Evolutionary conservation across 306 rosid species (phyloP), one percentile per base, ranked within the genome.

Genomic region (Betula pendula): DNA sequence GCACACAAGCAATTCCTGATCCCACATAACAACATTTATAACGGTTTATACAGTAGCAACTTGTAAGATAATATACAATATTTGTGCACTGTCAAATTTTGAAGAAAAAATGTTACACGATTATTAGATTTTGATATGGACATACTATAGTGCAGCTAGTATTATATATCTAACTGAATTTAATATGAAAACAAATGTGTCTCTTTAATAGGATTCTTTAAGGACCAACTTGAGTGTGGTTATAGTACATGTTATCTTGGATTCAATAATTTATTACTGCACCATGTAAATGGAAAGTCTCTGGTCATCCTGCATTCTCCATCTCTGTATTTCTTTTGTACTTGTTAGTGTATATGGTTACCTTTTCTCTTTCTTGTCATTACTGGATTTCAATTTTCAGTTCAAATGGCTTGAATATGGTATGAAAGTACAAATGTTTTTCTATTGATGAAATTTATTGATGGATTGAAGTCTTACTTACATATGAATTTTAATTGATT

Each of bases 1-100:
- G 67, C 40, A 66, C 38, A 67, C 68, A 59, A 42, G 59, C 70
- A 44, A 58, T 75, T 75, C 42, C 47, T 82, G 56, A 22, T 78
- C 53, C 29, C 48, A 65, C 45, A 71, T 47, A 29, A 7, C 65
- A 53, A 38, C 31, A 72, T 48, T 63, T 35, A 10, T 35, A 24
- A 19, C 25, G 0, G 47, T 31, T 63, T 16, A 63, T 63, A 22
- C 44, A 8, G 9, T 63, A 15, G 4, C 22, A 35, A 63, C 25
- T 17, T 63, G 19, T 35, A 7, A 63, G 15, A 63, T 15, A 65
- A 35, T 65, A 16, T 38, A 19, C 38, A 38, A 16, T 15, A 15
- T 59, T 38, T 65, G 10, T 38, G 48, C 17, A 19, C 27, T 19
- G 2, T n/a, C 47, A n/a, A 65, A 8, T 17, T 22, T 13, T 31